Evolutionary conservation across 2,329 filamentous ascomycete genomes (phyloP).

Genomic region (Pyrenochaeta sp.): DNA sequence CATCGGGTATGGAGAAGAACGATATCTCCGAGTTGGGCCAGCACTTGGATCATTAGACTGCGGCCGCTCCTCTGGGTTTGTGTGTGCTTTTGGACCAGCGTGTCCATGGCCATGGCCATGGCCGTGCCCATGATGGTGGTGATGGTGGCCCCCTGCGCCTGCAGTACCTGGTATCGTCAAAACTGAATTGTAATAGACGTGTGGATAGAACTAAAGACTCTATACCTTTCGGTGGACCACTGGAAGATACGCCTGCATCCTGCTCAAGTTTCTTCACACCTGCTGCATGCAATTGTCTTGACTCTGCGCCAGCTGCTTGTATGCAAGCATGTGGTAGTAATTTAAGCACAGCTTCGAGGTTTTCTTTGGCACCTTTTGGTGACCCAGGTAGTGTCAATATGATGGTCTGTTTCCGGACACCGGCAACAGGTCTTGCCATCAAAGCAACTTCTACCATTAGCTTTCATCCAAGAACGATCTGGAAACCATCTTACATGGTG

Average conservation of each 20-base stretch:
- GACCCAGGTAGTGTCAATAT: conserved; percentile 92
- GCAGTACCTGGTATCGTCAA: conserved; percentile 25
- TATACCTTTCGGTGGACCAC: conserved; percentile 21
- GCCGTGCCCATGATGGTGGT: conserved; percentile 59
- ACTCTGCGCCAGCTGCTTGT: conserved; percentile 84
- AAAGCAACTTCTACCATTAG: conserved; percentile 74
- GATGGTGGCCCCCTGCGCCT: conserved; percentile 42
- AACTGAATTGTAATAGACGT: neutral
- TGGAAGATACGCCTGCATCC: conserved; percentile 69
- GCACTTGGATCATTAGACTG: conserved; percentile 67
- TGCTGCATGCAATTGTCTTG: conserved; percentile 77
- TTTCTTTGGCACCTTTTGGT: conserved; percentile 93
- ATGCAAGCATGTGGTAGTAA: conserved; percentile 94
- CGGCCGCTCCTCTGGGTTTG: conserved; percentile 64
- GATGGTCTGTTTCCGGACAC: conserved; percentile 79
- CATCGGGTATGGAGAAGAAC: conserved; percentile 93
- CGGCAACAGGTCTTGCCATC: conserved; percentile 94
- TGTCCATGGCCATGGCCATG: conserved; percentile 53
- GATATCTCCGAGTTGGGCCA: conserved; percentile 72
- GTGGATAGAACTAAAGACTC: neutral
- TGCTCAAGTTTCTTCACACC: conserved; percentile 84
- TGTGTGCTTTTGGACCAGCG: conserved; percentile 70
- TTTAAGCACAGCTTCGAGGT: conserved; percentile 85
- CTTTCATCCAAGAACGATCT: neutral
- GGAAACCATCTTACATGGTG: conserved; percentile 76